phyloP scores from a whole-genome alignment of 306 rosid species.

The Pachyrhizus erosus region DNA sequence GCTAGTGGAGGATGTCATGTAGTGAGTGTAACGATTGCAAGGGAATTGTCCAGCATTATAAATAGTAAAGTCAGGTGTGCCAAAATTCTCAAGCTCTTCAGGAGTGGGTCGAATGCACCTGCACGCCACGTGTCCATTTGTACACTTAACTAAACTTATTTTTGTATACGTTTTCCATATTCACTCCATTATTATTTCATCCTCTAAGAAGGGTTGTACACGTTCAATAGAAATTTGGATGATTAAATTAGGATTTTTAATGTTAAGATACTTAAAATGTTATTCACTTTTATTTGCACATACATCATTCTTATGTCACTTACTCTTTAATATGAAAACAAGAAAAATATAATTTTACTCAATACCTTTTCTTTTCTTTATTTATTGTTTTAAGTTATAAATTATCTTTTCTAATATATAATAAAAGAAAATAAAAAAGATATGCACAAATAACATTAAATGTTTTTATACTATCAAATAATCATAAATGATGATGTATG shows the following conservation, averaged over 20 bases:
- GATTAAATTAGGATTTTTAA: not conserved
- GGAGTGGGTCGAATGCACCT: constrained; percentile 93
- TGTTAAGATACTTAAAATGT: not conserved
- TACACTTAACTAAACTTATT: not conserved
- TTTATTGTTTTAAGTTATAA: no score
- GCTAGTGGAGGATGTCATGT: constrained; percentile 97
- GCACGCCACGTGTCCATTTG: constrained; percentile 26
- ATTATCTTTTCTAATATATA: no score
- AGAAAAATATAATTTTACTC: not conserved
- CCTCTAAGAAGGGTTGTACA: not conserved
- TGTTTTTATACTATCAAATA: no score
- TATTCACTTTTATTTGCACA: not conserved
- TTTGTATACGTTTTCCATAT: not conserved
- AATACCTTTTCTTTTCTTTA: no score
- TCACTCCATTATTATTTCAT: not conserved
- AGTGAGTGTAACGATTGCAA: constrained; percentile 87
- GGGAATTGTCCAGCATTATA: constrained; percentile 94
- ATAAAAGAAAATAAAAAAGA: no score
- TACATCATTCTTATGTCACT: not conserved
- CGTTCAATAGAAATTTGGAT: not conserved
- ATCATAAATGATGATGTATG: no score
- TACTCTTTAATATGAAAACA: not conserved
- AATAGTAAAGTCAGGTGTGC: constrained; percentile 90
- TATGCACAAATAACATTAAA: no score
- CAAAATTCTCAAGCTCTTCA: constrained; percentile 81